phyloP scores from a whole-genome alignment of 441 rosid species.

The Flueggea neowawraea region DNA sequence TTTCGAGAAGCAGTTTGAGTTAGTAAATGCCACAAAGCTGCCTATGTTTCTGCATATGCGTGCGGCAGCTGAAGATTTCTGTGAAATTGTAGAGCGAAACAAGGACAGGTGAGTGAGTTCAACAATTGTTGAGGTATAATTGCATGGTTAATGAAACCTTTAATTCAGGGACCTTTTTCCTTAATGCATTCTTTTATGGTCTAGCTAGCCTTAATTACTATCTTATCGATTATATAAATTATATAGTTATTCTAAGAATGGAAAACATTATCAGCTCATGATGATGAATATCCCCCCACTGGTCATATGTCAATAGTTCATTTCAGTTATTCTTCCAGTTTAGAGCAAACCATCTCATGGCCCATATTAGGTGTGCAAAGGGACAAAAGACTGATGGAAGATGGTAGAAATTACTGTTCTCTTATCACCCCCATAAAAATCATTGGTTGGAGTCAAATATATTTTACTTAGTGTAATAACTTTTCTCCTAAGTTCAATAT shows the following conservation, averaged over 20 bases:
- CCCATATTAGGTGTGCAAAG: no score
- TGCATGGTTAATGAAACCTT: no score
- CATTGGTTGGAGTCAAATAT: no score
- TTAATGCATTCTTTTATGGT: no score
- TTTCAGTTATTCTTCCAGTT: constrained; percentile 2
- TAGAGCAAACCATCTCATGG: constrained; percentile 1
- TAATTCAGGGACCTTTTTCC: no score
- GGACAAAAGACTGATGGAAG: background rate
- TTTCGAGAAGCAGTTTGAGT: constrained; percentile 95
- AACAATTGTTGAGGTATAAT: background rate
- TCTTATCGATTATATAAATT: no score
- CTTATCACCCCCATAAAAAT: background rate
- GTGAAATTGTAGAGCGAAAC: constrained; percentile 70
- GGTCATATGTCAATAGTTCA: background rate
- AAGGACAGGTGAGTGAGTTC: constrained; percentile 47
- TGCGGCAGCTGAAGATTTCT: constrained; percentile 89
- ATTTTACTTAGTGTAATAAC: no score
- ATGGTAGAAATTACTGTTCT: background rate
- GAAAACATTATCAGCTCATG: background rate
- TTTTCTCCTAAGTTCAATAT: no score
- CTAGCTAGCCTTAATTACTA: no score
- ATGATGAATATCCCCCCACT: background rate
- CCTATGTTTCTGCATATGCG: constrained; percentile 99
- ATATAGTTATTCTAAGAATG: background rate
- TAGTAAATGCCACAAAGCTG: constrained; percentile 81